Evolutionary conservation across 2,329 filamentous ascomycete species (phyloP), one percentile per base, ranked within the genome.

Genomic region (Drechslerella stenobrocha): DNA sequence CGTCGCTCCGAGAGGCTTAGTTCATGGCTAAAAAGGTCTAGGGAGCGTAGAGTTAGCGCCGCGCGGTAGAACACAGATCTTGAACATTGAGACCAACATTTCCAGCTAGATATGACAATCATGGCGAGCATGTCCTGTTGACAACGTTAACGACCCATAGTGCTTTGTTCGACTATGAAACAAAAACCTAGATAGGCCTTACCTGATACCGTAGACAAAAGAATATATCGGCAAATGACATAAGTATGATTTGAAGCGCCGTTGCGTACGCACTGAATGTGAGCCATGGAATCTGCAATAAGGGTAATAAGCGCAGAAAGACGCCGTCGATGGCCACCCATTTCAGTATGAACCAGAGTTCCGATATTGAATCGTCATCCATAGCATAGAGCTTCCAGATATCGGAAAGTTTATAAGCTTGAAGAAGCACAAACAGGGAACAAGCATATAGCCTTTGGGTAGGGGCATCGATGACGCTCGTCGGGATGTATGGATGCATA

Each of bases 231-330:
- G 96, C 95, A 91, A 96, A 96, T 72, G 71, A 71, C 45, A 72
- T 63, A 11, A 61, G 23, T 28, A 71, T 51, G 22, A 73, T 73
- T 51, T 69, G 61, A 46, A 93, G 95, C 20, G 91, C 78, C 28
- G 83, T 79, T 40, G 87, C 82, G 55, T 89, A 87, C 0, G 85
- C 85, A 32, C 83, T 82, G 74, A 89, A 88, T 42, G 89, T 70
- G 63, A 98, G 81, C 95, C 93, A 98, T 63, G 93, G 93, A 81
- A 98, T 96, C 75, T 89, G 85, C 73, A 98, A 77, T 71, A 88
- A 83, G 15, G 95, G 92, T 55, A 98, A 79, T 5, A 88, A 88
- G 76, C 95, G 96, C 70, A 97, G 80, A 76, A 91, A 96, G 22
- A 87, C 77, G 67, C 88, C 87, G 78, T 98, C 93, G 70, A 98